phyloP scores from a whole-genome alignment of 805 yeast genomes.

The Blastobotrys attinorum region DNA sequence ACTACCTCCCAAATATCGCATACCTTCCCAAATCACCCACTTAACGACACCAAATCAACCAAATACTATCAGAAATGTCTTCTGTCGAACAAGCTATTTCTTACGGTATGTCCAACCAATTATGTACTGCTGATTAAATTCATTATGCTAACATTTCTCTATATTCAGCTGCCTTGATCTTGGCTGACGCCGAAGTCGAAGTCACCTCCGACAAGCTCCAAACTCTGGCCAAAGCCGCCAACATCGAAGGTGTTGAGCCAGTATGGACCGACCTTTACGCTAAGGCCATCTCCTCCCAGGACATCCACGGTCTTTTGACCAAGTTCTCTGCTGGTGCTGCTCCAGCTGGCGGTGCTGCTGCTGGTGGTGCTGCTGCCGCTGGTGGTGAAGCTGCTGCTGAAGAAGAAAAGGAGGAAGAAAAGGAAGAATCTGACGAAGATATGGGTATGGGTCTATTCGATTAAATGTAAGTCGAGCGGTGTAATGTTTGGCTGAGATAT shows the following conservation, averaged over 20 bases:
- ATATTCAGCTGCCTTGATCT: conserved; percentile 86
- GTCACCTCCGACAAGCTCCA: conserved; percentile 80
- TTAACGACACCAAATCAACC: conserved; percentile 2
- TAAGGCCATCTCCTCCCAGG: conserved; percentile 78
- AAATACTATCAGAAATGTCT: conserved; percentile 23
- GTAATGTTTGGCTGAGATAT: not conserved
- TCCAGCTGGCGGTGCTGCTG: conserved; percentile 65
- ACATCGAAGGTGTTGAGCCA: conserved; percentile 60
- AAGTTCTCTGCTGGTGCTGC: conserved; percentile 62
- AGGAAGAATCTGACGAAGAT: conserved; percentile 64
- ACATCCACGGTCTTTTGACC: conserved; percentile 73
- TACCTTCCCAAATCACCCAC: not conserved
- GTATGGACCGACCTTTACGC: conserved; percentile 56
- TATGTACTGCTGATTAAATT: not conserved
- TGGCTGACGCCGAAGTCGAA: conserved; percentile 95
- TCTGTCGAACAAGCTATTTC: conserved; percentile 68
- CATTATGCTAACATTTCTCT: too few relatives aligned
- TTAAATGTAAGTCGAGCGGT: conserved; percentile 35
- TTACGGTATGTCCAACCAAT: conserved; percentile 38
- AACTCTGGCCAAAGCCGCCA: conserved; percentile 74
- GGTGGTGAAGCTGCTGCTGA: conserved; percentile 56
- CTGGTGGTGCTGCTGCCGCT: conserved; percentile 51
- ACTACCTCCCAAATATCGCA: not conserved
- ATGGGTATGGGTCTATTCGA: conserved; percentile 96
- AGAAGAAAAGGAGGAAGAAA: conserved; percentile 48